Evolutionary conservation across 2,329 filamentous ascomycete species (phyloP), one percentile per base, ranked within the genome.

Genomic region (Elsinoe batatas): DNA sequence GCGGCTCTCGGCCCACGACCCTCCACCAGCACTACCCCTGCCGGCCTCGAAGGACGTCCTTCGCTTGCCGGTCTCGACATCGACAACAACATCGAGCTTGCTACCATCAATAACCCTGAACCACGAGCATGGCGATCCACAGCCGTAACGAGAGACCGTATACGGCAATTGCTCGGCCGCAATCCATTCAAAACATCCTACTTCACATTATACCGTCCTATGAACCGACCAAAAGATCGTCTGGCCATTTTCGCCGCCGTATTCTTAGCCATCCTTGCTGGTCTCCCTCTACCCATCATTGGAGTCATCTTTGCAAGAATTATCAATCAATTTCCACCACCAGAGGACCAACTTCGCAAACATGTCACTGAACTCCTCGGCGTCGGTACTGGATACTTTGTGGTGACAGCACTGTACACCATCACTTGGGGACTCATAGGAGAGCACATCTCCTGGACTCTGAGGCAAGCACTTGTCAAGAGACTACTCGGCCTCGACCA

Each of bases 401-500:
- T 69, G 3, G 68, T 76, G 3, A 78, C 76, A 3, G 76, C 73
- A 64, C 68, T 71, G 13, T 79, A 76, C 68, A 71, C 74, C 2
- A 71, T 74, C 18, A 73, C 72, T 53, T 80, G 76, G 70, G 74
- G 74, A 1, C 67, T 78, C 11, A 69, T 76, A 13, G 75, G 76
- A 12, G 75, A 78, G 60, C 70, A 72, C 46, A 70, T 79, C 10
- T 74, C 75, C 4, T 67, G 75, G 56, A 71, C 71, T 32, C 65
- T 77, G 5, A 69, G 77, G 46, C 72, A 73, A 57, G 68, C 69
- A 36, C 68, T 78, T 32, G 67, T 80, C 12, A 65, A 74, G 35
- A 72, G 72, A 57, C 70, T 76, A 6, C 64, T 79, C 18, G 72
- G 76, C 30, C 72, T 78, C 63, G 76, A 79, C 53, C 74, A 77